Evolutionary conservation across 2,329 filamentous ascomycete genomes (phyloP).

Genomic region (Xylariaceae sp.): DNA sequence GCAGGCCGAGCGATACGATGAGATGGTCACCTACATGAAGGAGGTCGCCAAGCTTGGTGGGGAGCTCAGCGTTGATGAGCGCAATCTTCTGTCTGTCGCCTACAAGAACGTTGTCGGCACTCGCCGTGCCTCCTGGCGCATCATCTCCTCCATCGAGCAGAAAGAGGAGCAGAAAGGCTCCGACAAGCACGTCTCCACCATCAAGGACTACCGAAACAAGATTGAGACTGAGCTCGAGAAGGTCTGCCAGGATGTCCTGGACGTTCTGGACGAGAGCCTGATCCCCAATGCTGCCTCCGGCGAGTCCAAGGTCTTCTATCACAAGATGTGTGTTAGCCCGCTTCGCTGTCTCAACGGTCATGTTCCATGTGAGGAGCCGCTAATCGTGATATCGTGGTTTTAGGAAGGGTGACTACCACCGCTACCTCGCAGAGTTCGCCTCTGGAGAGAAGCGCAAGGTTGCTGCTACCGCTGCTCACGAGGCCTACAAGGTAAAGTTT

Average conservation of each 20-base stretch:
- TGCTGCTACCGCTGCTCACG: constrained; percentile 80
- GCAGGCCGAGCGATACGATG: constrained; percentile 99
- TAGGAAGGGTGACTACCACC: constrained; percentile 97
- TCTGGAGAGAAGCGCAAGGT: constrained; percentile 89
- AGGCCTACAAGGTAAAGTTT: constrained; percentile 86
- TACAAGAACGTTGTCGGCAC: constrained; percentile 99
- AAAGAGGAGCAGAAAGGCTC: constrained; percentile 99
- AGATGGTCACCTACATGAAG: constrained; percentile 99
- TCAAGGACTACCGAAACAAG: constrained; percentile 97
- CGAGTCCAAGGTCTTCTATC: constrained; percentile 99
- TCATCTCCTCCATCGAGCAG: constrained; percentile 99
- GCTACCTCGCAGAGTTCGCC: constrained; percentile 91
- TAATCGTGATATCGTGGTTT: constrained; percentile 16
- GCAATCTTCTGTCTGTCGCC: constrained; percentile 95
- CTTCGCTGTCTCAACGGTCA: background rate
- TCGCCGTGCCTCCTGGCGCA: constrained; percentile 97
- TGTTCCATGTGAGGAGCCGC: constrained; percentile 10
- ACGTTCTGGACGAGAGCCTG: constrained; percentile 87
- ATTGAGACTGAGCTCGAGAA: constrained; percentile 96
- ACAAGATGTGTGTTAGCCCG: constrained; percentile 83
- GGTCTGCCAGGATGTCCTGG: constrained; percentile 96
- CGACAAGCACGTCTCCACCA: constrained; percentile 89
- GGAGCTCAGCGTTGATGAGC: constrained; percentile 91
- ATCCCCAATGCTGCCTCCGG: constrained; percentile 95
- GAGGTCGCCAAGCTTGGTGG: constrained; percentile 88